Evolutionary conservation across 257 asterid species (phyloP), one percentile per base, ranked within the genome.

Genomic region (Solanum tacnaense): DNA sequence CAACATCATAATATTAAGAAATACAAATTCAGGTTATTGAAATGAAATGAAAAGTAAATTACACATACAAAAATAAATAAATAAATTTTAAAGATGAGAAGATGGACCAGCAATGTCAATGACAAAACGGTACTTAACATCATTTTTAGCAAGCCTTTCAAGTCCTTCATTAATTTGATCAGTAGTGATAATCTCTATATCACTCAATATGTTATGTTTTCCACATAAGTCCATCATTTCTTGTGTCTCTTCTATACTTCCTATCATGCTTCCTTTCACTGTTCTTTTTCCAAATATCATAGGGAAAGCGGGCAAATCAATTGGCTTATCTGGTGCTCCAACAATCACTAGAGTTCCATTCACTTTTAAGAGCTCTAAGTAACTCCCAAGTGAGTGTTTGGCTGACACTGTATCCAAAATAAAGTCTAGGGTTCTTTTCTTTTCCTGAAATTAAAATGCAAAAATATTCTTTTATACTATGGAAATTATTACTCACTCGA

Each of bases 301-400:
- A 35, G 98, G 98, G 41, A 95, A 94, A 18, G 98, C 89, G 36
- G 99, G 98, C 5, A 96, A 98, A 31, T 93, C 96, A 21, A 96
- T 41, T 5, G 99, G 99, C 93, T 93, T 93, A 58, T 93, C 96
- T 0, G 99, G 99, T 86, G 98, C 98, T n/a, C 99, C 99, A 46
- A 94, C 98, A 52, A 96, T 73, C 72, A 90, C 95, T 44, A 96
- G 62, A 10, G 98, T 95, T 5, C 99, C 99, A 13, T 91, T 95
- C 86, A 95, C 96, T 86, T 95, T 95, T 88, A 96, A 85, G 52
- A 96, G 86, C 89, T 95, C 98, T 1, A 96, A 89, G 38, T 29
- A 65, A 3, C 93, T 93, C 7, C 99, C 99, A 84, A 96, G 89
- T 1, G 98, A 93, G 91, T 96, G 99, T 13, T 93, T 82, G 6